phyloP scores from a whole-genome alignment of 139 green algal species.

The Chlamydomonas urium region DNA sequence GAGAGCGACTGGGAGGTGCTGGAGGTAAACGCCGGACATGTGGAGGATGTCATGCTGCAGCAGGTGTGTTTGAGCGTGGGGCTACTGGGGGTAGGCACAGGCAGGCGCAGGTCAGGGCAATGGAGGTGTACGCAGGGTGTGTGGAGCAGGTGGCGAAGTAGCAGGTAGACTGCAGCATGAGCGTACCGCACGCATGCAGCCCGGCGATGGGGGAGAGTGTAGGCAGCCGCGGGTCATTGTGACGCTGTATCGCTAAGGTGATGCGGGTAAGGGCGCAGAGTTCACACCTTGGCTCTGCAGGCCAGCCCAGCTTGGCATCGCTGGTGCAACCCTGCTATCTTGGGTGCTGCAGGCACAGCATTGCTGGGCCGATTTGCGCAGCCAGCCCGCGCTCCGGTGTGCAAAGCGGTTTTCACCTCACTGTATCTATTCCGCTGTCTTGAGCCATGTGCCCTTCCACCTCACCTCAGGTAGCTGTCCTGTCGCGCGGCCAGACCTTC shows the following conservation, averaged over 20 bases:
- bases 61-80: conserved; percentile 39
- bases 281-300: too few species aligned
- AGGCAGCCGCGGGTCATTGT: background rate
- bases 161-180: too few species aligned
- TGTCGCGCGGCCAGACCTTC: conserved; percentile 55
- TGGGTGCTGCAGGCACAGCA: background rate
- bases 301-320: too few species aligned
- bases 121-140: too few species aligned
- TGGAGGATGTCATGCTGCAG: conserved; percentile 72
- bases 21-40: conserved; percentile 66
- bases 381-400: background rate
- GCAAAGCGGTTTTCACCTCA: background rate
- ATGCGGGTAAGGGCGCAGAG: too few species aligned
- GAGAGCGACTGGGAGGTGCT: conserved; percentile 82
- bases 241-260: background rate
- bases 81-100: background rate
- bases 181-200: too few species aligned
- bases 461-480: conserved; percentile 61
- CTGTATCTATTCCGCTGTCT: background rate
- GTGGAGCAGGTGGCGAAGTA: too few species aligned
- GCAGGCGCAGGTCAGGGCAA: background rate
- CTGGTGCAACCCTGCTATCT: too few species aligned
- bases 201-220: background rate
- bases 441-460: background rate
- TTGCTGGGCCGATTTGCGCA: background rate